Conservation (phyloP, 1,284 basidiomycete genomes). For the Papiliotrema laurentii region DNA sequence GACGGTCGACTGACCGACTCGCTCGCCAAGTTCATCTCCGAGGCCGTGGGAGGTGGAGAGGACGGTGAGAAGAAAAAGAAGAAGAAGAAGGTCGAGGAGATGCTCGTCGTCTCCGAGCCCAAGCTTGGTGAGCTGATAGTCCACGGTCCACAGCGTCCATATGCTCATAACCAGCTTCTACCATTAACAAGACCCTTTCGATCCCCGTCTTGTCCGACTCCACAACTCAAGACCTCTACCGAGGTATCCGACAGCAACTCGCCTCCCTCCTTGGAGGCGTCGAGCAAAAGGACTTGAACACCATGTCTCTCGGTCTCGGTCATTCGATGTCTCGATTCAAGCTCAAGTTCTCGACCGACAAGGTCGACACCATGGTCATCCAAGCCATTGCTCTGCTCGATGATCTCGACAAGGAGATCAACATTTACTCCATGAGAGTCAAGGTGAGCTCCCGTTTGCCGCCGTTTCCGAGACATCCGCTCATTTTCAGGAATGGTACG, state of each 20-base stretch:
- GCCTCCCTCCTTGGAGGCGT: conserved; percentile 80
- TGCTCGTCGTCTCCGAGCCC: conserved; percentile 80
- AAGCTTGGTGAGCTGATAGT: conserved; percentile 70
- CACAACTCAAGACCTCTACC: conserved; percentile 77
- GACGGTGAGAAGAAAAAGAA: conserved; percentile 41
- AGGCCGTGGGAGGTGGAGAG: conserved; percentile 63
- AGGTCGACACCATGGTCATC: conserved; percentile 99
- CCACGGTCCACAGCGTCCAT: background rate
- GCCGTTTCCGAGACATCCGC: conserved; percentile 8
- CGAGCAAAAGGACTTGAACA: conserved; percentile 91
- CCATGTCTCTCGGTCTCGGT: conserved; percentile 95
- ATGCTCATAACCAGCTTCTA: conserved; percentile 55
- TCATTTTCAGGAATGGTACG: conserved; percentile 88
- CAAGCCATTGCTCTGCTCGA: conserved; percentile 98
- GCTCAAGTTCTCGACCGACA: conserved; percentile 98
- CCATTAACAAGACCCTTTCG: conserved; percentile 89
- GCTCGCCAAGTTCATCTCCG: conserved; percentile 87
- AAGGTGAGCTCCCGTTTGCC: conserved; percentile 59
- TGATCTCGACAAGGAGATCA: conserved; percentile 98
- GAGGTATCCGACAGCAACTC: conserved; percentile 89
- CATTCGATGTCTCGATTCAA: conserved; percentile 97
- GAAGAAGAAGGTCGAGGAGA: conserved; percentile 72
- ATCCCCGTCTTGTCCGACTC: conserved; percentile 75
- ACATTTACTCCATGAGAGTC: conserved; percentile 98
- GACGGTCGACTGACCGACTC: conserved; percentile 89